These are phyloP conservation scores for Psilocybe mexicana DNA, from an alignment of 1,284 basidiomycete species.

Conservation along the genomic window DNA sequence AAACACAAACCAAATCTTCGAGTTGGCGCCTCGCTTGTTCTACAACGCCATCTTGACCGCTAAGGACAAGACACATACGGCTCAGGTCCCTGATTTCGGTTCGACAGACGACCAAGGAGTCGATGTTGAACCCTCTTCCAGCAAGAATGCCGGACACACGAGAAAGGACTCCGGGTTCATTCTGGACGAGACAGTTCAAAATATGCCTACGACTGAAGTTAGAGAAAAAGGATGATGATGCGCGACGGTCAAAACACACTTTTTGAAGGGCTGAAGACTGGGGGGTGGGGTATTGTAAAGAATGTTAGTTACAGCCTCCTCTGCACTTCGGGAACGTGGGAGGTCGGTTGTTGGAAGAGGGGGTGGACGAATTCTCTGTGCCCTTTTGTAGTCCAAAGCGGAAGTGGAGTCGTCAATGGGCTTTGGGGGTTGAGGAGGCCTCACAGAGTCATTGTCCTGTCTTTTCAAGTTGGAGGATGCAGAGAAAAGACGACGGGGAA, in stretches of 20 bases:
- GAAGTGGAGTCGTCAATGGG: constrained; percentile 89
- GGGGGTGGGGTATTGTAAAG: constrained; percentile 96
- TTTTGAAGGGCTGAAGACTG: constrained; percentile 91
- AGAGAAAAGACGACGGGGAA: constrained; percentile 36
- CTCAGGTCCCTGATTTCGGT: constrained; percentile 97
- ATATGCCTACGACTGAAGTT: constrained; percentile 66
- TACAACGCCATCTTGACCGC: constrained; percentile 96
- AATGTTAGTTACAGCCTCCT: constrained; percentile 95
- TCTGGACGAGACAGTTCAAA: constrained; percentile 98
- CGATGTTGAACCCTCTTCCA: constrained; percentile 98
- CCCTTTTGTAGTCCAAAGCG: constrained; percentile 90
- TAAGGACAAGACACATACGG: constrained; percentile 97
- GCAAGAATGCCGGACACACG: constrained; percentile 97
- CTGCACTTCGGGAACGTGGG: constrained; percentile 77
- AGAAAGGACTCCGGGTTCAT: constrained; percentile 98
- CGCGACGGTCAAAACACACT: constrained; percentile 49
- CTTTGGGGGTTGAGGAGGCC: constrained; percentile 67
- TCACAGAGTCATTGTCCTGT: constrained; percentile 35
- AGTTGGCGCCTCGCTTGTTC: constrained; percentile 95
- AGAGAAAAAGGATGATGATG: constrained; percentile 4
- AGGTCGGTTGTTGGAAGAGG: constrained; percentile 78
- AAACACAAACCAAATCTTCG: constrained; percentile 80
- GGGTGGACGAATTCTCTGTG: constrained; percentile 70
- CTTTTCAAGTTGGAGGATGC: constrained; percentile 32
- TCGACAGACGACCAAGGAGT: constrained; percentile 97